Percentiles rank a stretch among this genome's conserved stretches.
These are phyloP conservation scores for Kalmanozyma brasiliensis DNA, from an alignment of 1,284 basidiomycete genomes.

Conservation along the genomic window DNA sequence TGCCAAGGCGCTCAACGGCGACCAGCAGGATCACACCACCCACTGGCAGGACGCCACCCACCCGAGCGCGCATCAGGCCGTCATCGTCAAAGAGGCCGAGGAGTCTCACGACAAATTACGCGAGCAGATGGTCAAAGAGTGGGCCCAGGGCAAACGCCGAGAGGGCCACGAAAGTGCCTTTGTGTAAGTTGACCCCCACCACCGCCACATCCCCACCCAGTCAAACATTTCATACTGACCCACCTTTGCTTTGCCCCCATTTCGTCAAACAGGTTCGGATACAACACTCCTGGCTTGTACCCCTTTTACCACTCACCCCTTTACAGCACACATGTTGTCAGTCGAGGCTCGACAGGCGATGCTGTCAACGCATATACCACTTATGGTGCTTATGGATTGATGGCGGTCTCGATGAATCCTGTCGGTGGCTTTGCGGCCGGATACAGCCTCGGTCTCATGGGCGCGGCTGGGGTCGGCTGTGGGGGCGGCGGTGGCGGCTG, in stretches of 20 bases:
- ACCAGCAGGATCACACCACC: conserved; percentile 16
- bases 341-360: conserved; percentile 22
- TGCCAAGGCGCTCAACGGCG: conserved; percentile 34
- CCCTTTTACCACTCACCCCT: conserved; percentile 43
- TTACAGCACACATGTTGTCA: conserved; percentile 24
- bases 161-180: conserved; percentile 45
- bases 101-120: conserved; percentile 34
- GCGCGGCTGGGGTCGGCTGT: conserved; percentile 8
- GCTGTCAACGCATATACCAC: conserved; percentile 30
- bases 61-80: conserved; percentile 44
- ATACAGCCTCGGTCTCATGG: no score
- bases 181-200: conserved; percentile 21
- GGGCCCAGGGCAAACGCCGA: conserved; percentile 42
- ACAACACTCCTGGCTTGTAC: conserved; percentile 43
- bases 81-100: conserved; percentile 39
- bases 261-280: conserved; percentile 24
- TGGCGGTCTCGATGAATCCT: conserved; percentile 24
- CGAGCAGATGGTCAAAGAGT: conserved; percentile 32
- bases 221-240: conserved; percentile 1
- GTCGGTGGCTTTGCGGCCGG: conserved; percentile 8
- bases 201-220: not conserved
- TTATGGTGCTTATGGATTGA: conserved; percentile 35
- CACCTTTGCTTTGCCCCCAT: not conserved
- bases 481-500: conserved; percentile 9
- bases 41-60: conserved; percentile 46